Evolutionary conservation across 768 basidiomycete genomes (phyloP), one percentile per base, ranked within the genome.

Genomic region (Agaricus subrufescens): DNA sequence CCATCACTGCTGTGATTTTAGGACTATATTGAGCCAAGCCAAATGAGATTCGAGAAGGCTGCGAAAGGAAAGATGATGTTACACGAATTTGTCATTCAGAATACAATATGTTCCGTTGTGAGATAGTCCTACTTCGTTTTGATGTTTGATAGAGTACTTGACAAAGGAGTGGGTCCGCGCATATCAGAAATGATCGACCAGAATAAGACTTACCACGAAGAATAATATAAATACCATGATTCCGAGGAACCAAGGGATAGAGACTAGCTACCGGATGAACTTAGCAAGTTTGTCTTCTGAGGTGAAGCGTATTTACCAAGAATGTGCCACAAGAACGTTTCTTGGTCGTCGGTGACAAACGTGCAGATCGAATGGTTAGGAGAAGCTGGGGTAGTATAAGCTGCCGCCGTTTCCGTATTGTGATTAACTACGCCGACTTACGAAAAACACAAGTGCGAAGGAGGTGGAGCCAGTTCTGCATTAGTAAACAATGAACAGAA

Each of bases 31-130:
- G 10, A 54, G 26, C 12, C 11, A 38, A 37, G 30, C 37, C 19
- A 37, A 0, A 19, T 14, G 31, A 14, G 15, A 10, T 23, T 11
- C 43, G 29, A 25, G 25, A 26, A 38, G 15, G 25, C 19, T n/a
- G 38, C 3, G 10, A 23, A 30, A 12, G 19, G 11, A 30, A 25
- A 38, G 6, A 7, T 23, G 9, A 10, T 6, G 26, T 40, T 37
- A 54, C 53, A 54, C 14, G 31, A 39, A 46, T n/a, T 46, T 48
- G 27, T 54, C 30, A 5, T 47, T 26, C 8, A 54, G 30, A 11
- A 47, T 46, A 19, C 53, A 54, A 39, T 54, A 54, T 8, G 53
- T 54, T 40, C 53, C 53, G 15, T 54, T 54, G 43, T 54, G 53
- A 12, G 46, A 47, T 25, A 54, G 15, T 29, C 47, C 27, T 2